phyloP scores from a whole-genome alignment of 1,139 yeast species.

The Diutina rugosa region DNA sequence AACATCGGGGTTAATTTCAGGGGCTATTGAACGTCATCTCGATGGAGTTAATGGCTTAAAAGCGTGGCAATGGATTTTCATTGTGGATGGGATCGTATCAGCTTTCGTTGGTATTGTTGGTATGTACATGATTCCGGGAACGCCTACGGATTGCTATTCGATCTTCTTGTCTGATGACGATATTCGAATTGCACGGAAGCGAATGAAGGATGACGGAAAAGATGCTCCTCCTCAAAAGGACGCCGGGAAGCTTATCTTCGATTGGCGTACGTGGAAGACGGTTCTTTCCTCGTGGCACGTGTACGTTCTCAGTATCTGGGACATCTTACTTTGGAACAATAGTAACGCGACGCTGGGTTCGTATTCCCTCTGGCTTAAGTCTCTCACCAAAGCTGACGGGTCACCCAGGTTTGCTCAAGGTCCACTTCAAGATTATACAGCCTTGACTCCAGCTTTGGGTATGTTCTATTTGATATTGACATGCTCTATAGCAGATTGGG shows the following conservation, averaged over 20 bases:
- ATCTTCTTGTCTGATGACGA: background rate
- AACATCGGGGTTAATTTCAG: constrained; percentile 52
- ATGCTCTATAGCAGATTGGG: background rate
- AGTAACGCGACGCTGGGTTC: constrained; percentile 39
- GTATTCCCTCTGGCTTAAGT: constrained; percentile 34
- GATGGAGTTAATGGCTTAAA: constrained; percentile 5
- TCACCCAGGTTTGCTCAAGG: background rate
- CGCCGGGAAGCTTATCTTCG: constrained; percentile 8
- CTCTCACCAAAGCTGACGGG: constrained; percentile 14
- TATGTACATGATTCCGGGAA: constrained; percentile 9
- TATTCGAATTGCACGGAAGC: background rate
- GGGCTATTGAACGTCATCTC: constrained; percentile 32
- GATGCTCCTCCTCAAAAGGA: constrained; percentile 6
- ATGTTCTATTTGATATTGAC: background rate
- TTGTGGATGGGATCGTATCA: constrained; percentile 7
- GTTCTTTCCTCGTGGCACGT: constrained; percentile 44
- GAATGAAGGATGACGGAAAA: constrained; percentile 4
- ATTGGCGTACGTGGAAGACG: constrained; percentile 29
- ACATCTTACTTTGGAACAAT: constrained; percentile 53
- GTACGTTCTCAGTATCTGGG: constrained; percentile 37
- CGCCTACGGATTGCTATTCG: constrained; percentile 8
- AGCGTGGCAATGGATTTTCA: constrained; percentile 8
- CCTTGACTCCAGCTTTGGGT: background rate
- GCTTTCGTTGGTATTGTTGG: constrained; percentile 9
- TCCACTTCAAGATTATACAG: background rate